phyloP scores from a whole-genome alignment of 139 green algal species.

The Picochlorum sp. region DNA sequence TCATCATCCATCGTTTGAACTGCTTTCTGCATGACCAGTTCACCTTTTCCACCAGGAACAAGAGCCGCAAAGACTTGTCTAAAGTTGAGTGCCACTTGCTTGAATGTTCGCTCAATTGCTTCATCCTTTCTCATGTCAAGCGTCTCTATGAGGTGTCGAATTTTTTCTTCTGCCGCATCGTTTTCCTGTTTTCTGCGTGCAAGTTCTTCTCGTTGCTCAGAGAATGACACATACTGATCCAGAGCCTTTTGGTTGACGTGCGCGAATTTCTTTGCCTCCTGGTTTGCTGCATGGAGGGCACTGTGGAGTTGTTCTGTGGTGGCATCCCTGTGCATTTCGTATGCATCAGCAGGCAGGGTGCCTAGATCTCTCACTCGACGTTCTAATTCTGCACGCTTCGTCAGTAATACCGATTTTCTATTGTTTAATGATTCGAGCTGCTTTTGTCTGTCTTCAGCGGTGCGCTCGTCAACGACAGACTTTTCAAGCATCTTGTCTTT shows the following conservation, averaged over 20 bases:
- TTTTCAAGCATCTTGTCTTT: conserved; percentile 32
- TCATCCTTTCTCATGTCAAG: conserved; percentile 96
- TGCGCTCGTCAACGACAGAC: conserved; percentile 22
- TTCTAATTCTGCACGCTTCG: conserved; percentile 59
- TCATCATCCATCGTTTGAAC: conserved; percentile 20
- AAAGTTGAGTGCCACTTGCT: conserved; percentile 91
- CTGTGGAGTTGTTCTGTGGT: conserved; percentile 52
- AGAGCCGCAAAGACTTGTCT: conserved; percentile 83
- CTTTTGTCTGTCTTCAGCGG: neutral
- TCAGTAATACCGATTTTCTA: conserved; percentile 34
- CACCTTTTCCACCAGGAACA: conserved; percentile 64
- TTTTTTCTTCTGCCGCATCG: conserved; percentile 58
- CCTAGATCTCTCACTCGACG: conserved; percentile 85
- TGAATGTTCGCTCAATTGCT: conserved; percentile 96
- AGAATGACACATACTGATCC: conserved; percentile 93
- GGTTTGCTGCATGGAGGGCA: conserved; percentile 47
- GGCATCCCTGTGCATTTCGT: conserved; percentile 55
- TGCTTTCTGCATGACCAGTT: conserved; percentile 80
- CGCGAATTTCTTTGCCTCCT: conserved; percentile 57
- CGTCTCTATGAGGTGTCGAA: conserved; percentile 69
- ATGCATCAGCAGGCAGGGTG: conserved; percentile 75
- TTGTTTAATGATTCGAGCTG: conserved; percentile 54
- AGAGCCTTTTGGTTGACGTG: conserved; percentile 95
- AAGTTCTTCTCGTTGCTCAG: conserved; percentile 78
- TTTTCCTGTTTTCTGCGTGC: conserved; percentile 30